phyloP scores from a whole-genome alignment of 345 rosid species.

The Carallia brachiata region DNA sequence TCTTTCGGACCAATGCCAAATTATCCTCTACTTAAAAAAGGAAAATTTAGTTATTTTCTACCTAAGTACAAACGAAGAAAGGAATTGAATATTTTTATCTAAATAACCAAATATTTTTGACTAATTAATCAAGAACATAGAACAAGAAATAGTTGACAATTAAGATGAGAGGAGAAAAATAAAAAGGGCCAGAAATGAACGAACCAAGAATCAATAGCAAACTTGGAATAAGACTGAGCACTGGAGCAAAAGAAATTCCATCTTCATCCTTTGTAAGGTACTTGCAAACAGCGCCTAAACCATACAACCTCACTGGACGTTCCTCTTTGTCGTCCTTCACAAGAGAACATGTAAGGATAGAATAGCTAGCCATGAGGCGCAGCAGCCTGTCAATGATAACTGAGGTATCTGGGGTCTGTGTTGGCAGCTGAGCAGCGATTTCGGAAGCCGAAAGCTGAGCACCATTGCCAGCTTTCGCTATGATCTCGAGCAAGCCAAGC shows the following conservation, averaged over 20 bases:
- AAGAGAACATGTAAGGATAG: not conserved
- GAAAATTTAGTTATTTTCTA: no score
- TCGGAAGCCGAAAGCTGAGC: slow-evolving; percentile 10
- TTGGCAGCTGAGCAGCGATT: slow-evolving; percentile 1
- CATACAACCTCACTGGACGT: not conserved
- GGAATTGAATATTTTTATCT: no score
- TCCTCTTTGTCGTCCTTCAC: not conserved
- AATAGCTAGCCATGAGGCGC: not conserved
- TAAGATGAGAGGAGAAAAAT: no score
- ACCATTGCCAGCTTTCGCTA: slow-evolving; percentile 5
- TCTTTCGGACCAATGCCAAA: no score
- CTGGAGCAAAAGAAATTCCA: not conserved
- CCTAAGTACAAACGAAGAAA: no score
- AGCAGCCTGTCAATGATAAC: slow-evolving; percentile 6
- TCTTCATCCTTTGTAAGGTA: not conserved
- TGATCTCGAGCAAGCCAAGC: slow-evolving; percentile 9
- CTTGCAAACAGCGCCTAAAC: not conserved
- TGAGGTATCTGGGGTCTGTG: not conserved
- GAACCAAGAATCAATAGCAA: no score
- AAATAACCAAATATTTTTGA: no score
- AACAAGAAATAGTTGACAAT: no score
- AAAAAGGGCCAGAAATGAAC: no score
- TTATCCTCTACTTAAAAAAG: no score
- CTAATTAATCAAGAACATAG: no score
- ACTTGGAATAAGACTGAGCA: not conserved